Conservation (phyloP, 345 rosid genomes). For the Salix udensis region DNA sequence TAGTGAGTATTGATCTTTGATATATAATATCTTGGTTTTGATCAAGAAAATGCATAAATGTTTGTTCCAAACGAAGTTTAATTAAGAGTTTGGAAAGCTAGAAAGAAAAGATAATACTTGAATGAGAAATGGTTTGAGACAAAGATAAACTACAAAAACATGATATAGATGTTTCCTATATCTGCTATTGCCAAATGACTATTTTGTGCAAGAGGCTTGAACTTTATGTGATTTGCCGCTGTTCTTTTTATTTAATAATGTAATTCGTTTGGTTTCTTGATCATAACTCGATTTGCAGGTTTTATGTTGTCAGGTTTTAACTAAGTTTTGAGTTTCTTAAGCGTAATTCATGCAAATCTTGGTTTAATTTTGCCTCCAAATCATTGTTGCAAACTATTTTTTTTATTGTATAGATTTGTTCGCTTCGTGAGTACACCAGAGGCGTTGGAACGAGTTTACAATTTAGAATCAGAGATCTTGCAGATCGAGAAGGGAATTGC, state of each 20-base stretch:
- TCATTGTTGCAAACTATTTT: slow-evolving; percentile 8
- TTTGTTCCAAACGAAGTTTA: neutral
- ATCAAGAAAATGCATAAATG: neutral
- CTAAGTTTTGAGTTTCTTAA: neutral
- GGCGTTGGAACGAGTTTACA: slow-evolving; percentile 71
- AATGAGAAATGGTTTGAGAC: neutral
- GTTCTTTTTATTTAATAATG: neutral
- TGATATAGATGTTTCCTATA: neutral
- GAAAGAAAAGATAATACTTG: neutral
- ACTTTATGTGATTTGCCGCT: neutral
- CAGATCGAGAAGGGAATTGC: slow-evolving; percentile 90
- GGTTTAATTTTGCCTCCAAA: neutral
- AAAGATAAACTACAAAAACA: neutral
- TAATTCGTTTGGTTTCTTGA: neutral
- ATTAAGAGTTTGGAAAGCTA: neutral
- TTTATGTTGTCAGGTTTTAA: neutral
- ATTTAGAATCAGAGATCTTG: slow-evolving; percentile 81
- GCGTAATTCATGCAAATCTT: neutral
- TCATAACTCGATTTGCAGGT: neutral
- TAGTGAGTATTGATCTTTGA: neutral
- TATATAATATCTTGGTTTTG: neutral
- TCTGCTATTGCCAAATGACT: neutral
- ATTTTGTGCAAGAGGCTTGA: neutral
- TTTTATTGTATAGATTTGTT: slow-evolving; percentile 65
- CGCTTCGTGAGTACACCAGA: slow-evolving; percentile 97